Conservation (phyloP, 176 grass and related monocot species). For the Oryza coarctata region DNA sequence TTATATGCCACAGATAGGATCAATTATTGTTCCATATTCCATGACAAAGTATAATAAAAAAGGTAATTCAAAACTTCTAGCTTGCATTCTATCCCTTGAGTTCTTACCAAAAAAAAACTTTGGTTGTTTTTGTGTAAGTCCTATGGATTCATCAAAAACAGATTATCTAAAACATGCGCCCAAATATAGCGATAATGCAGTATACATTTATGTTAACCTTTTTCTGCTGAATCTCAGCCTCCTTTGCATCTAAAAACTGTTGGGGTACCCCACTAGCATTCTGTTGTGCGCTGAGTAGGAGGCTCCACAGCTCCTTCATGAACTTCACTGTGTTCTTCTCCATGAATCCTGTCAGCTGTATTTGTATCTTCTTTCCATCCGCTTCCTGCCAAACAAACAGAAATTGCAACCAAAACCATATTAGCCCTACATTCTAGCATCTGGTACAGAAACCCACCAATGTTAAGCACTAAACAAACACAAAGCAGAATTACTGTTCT, state of each 20-base stretch:
- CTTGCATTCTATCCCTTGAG: neutral
- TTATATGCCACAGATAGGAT: neutral
- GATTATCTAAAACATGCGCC: neutral
- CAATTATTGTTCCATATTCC: neutral
- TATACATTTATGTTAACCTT: conserved; percentile 54
- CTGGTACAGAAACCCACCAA: neutral
- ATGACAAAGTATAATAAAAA: neutral
- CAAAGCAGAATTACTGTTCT: neutral
- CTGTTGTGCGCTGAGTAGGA: conserved; percentile 79
- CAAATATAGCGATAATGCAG: neutral
- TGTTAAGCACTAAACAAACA: neutral
- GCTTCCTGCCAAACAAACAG: conserved; percentile 48
- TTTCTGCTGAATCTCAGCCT: conserved; percentile 72
- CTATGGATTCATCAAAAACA: conserved; percentile 1
- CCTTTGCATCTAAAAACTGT: conserved; percentile 94
- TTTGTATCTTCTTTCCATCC: conserved; percentile 96
- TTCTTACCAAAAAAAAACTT: neutral
- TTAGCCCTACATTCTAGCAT: neutral
- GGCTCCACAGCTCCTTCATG: conserved; percentile 93
- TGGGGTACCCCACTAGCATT: conserved; percentile 97
- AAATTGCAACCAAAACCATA: neutral
- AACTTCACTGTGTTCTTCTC: conserved; percentile 97
- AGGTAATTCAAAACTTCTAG: neutral
- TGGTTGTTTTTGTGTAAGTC: neutral
- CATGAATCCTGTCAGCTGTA: conserved; percentile 96